Evolutionary conservation across 2,329 filamentous ascomycete genomes (phyloP).

Genomic region (Chaetomium strumarium): DNA sequence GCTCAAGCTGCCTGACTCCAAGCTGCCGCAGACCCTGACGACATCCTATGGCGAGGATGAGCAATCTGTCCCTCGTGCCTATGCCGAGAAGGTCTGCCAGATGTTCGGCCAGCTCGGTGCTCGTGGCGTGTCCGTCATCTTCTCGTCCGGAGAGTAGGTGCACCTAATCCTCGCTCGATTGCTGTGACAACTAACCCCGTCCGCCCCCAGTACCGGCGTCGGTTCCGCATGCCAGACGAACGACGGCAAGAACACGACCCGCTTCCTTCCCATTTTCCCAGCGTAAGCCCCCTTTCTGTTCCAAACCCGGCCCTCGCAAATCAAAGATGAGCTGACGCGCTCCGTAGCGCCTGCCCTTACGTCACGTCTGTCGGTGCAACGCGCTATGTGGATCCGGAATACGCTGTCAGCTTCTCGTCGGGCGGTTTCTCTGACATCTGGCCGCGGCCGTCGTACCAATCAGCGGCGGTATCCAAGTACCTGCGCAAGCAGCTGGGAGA

Average conservation of each 20-base stretch:
- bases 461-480: constrained; percentile 32
- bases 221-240: constrained; percentile 54
- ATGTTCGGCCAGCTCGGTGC: constrained; percentile 59
- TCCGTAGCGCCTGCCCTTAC: constrained; percentile 43
- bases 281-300: constrained; percentile 24
- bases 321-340: not conserved
- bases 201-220: constrained; percentile 42
- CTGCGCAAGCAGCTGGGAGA: constrained; percentile 33
- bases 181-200: not conserved
- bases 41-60: constrained; percentile 64
- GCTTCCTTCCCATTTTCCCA: constrained; percentile 50
- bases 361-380: constrained; percentile 56
- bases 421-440: constrained; percentile 45
- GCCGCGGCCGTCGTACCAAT: constrained; percentile 36
- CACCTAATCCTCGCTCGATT: not conserved
- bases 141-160: constrained; percentile 43
- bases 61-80: constrained; percentile 54
- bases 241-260: constrained; percentile 40
- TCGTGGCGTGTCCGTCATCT: constrained; percentile 57
- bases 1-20: constrained; percentile 41
- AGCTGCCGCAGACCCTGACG: constrained; percentile 56
- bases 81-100: constrained; percentile 55
- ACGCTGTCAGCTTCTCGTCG: constrained; percentile 26
- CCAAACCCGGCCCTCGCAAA: not conserved
- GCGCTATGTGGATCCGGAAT: constrained; percentile 29